phyloP scores from a whole-genome alignment of 345 rosid genomes.

The Rubroshorea leprosula region DNA sequence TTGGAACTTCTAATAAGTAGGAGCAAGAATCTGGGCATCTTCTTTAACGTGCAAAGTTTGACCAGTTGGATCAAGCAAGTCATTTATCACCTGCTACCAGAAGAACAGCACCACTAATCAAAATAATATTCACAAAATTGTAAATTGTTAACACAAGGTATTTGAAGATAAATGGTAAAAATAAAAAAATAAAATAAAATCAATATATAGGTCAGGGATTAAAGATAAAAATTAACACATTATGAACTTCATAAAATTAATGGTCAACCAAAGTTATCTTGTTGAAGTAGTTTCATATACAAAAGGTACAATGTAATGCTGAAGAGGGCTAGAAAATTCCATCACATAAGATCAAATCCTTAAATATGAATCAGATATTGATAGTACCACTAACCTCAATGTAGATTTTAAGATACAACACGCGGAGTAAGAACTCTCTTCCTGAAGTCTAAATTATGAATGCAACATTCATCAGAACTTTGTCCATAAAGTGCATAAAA shows the following conservation, averaged over 20 bases:
- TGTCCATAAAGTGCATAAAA: conserved; percentile 1
- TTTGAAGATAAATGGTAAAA: neutral
- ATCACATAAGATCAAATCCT: neutral
- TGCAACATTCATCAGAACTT: conserved; percentile 18
- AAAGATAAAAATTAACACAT: neutral
- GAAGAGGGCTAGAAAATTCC: too few species aligned
- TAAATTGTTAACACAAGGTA: neutral
- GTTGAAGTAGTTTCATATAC: too few species aligned
- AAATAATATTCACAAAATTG: neutral
- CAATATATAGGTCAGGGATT: neutral
- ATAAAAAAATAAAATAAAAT: too few species aligned
- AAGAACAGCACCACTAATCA: conserved; percentile 11
- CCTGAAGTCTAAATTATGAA: conserved; percentile 81
- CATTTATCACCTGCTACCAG: conserved; percentile 87
- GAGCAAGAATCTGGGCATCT: conserved; percentile 79
- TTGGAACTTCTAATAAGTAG: conserved; percentile 8
- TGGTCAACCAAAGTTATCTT: too few species aligned
- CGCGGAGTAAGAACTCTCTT: conserved; percentile 94
- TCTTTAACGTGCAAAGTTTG: conserved; percentile 99
- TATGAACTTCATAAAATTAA: neutral
- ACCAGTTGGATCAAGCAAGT: conserved; percentile 97
- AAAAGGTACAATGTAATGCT: too few species aligned
- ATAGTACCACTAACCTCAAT: conserved; percentile 65
- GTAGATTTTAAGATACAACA: conserved; percentile 97
- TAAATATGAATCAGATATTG: conserved; percentile 10